Conservation (phyloP, 805 yeast genomes). For the Yarrowia hollandica region DNA sequence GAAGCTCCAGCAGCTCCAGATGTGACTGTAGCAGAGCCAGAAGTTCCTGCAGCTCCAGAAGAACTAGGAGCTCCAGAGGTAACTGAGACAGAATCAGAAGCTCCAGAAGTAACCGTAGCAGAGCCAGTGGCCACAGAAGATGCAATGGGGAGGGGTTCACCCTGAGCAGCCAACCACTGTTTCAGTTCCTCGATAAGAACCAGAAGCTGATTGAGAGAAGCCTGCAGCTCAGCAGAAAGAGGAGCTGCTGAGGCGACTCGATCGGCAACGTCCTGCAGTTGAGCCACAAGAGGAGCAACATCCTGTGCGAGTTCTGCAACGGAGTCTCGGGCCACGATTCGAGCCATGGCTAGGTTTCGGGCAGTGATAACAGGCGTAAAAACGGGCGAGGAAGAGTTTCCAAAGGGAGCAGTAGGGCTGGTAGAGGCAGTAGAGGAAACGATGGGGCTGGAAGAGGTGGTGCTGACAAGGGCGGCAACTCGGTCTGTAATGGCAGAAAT, state of each 20-base stretch:
- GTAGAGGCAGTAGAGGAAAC: background rate
- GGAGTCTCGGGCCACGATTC: background rate
- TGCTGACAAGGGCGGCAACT: too few relatives aligned
- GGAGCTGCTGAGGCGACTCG: background rate
- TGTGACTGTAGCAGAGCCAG: too few relatives aligned
- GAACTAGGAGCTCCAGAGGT: too few relatives aligned
- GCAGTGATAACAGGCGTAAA: too few relatives aligned
- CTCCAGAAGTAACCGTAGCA: too few relatives aligned
- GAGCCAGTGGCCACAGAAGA: background rate
- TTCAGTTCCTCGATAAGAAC: background rate
- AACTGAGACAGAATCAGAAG: too few relatives aligned
- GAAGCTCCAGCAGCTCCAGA: too few relatives aligned
- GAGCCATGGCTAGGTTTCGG: background rate
- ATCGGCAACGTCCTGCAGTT: background rate
- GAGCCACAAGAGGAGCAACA: background rate
- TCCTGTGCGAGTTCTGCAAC: background rate
- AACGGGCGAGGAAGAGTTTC: too few relatives aligned
- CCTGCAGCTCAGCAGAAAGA: background rate
- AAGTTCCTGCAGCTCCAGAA: too few relatives aligned
- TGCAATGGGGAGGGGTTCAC: too few relatives aligned
- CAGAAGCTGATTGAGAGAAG: background rate
- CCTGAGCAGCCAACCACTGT: background rate
- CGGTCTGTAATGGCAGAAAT: too few relatives aligned
- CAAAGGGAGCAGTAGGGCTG: background rate
- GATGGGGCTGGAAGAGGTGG: too few relatives aligned